Evolutionary conservation across 139 green algal species (phyloP).

Genomic region (Spirogloea muscicola): DNA sequence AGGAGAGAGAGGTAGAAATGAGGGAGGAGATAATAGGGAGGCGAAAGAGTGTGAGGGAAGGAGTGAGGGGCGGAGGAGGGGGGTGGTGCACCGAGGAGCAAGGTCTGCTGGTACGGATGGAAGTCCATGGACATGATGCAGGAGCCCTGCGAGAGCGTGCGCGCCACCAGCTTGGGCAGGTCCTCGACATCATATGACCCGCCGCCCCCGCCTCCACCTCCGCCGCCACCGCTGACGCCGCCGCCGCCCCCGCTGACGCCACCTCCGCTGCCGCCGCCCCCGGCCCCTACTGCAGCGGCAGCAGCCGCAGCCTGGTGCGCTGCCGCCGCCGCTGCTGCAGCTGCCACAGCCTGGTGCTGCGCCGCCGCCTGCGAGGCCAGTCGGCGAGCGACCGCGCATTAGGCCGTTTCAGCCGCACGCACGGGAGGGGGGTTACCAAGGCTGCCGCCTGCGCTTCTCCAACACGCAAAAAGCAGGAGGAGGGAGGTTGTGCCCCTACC

Average conservation of each 20-base stretch:
- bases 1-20: too few relatives aligned
- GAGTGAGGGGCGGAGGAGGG: neutral
- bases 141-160: slow-evolving; percentile 36
- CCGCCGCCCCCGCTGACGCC: neutral
- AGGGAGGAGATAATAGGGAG: too few relatives aligned
- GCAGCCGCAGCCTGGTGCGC: slow-evolving; percentile 5
- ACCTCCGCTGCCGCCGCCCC: neutral
- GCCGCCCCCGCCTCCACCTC: neutral
- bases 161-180: slow-evolving; percentile 27
- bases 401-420: too few relatives aligned
- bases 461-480: too few relatives aligned
- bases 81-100: slow-evolving; percentile 38
- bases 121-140: slow-evolving; percentile 46
- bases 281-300: slow-evolving; percentile 1
- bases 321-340: neutral
- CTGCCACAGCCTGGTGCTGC: neutral
- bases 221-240: neutral
- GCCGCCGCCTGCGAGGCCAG: neutral
- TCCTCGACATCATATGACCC: slow-evolving; percentile 36
- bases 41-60: neutral
- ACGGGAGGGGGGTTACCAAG: too few relatives aligned
- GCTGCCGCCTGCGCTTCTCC: too few relatives aligned
- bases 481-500: neutral
- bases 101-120: slow-evolving; percentile 40
- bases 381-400: too few relatives aligned